Base-by-base conservation (phyloP, 495 filamentous ascomycete species). In the Mytilinidion resinicola region DNA sequence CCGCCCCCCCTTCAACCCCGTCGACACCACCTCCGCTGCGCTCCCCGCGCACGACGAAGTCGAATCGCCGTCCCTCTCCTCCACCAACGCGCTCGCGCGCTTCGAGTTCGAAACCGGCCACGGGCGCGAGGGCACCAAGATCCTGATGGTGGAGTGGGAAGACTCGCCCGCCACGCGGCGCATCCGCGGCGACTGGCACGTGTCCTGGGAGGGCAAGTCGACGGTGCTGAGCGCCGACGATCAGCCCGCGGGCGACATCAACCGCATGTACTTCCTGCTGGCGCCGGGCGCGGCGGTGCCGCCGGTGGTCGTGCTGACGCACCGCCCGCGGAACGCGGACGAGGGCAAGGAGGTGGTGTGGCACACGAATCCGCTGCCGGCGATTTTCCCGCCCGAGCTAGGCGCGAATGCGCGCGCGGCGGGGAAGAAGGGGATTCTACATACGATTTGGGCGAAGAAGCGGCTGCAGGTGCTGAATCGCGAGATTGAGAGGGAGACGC, bases 101-200 rank as follows among this genome's bases (percentile, higher is more conserved):
- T 95, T 91, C 71, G 89, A 92, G 67, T 90, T 91, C 64, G 87
- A 91, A 69, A 76, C 84, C 4, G 87, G 85, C 42, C 82, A 82
- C 61, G 85, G 79, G 1, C 88, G 88, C 62, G 88, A 91, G 38
- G 89, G 88, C 9, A 90, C 86, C 34, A 92, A 92, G 73, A 85
- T 95, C 47, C 68, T 91, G 48, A 89, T 91, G 86, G 80, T 91
- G 10, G 87, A 91, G 60, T 91, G 88, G 88, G 83, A 88, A 61
- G 83, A 84, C 36, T 77, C 82, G 60, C 73, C 64, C 66, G 74
- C 37, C 1, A 75, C 41, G 53, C 68, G 20, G 67, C 72, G 33
- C 68, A 69, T 44, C 66, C 70, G 67, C 42, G 75, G 69, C 36
- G 68, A 81, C 38, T 92, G 89, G 88, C 79, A 85, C 41, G 82